A percentile compares a stretch with the other conserved stretches of the same genome.
phyloP scores from a whole-genome alignment of 1,139 yeast genomes.

The Torulaspora pretoriensis region DNA sequence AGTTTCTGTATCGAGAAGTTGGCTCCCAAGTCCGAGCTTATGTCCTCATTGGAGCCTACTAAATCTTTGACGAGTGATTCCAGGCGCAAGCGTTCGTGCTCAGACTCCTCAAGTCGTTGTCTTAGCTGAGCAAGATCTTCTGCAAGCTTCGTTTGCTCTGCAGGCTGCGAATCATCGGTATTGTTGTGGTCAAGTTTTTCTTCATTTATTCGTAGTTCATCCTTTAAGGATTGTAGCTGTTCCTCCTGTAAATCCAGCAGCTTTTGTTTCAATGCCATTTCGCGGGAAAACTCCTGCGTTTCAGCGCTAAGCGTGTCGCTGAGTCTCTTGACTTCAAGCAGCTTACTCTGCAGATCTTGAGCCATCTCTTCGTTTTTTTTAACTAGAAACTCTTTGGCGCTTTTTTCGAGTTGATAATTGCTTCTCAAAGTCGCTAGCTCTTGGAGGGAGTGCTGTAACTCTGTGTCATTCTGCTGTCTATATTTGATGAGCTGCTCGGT shows the following conservation, averaged over 20 bases:
- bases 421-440: conserved; percentile 12
- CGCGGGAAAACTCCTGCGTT: conserved; percentile 56
- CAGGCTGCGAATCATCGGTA: conserved; percentile 35
- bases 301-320: conserved; percentile 46
- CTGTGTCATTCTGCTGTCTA: conserved; percentile 40
- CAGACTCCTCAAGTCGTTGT: conserved; percentile 48
- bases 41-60: conserved; percentile 44
- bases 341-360: conserved; percentile 16
- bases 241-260: conserved; percentile 56
- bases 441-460: conserved; percentile 36
- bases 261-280: conserved; percentile 61
- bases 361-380: conserved; percentile 18
- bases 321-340: conserved; percentile 44
- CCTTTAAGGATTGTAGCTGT: conserved; percentile 44
- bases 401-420: conserved; percentile 17
- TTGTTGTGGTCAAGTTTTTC: conserved; percentile 23
- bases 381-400: conserved; percentile 14
- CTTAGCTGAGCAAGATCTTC: conserved; percentile 40
- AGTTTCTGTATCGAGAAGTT: conserved; percentile 38
- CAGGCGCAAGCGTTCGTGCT: conserved; percentile 43
- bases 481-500: conserved; percentile 38
- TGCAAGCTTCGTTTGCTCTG: conserved; percentile 24
- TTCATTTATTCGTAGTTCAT: conserved; percentile 37
- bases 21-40: conserved; percentile 23
- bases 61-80: conserved; percentile 42